Evolutionary conservation across 2,329 filamentous ascomycete species (phyloP).

Genomic region (Phoma herbarum): DNA sequence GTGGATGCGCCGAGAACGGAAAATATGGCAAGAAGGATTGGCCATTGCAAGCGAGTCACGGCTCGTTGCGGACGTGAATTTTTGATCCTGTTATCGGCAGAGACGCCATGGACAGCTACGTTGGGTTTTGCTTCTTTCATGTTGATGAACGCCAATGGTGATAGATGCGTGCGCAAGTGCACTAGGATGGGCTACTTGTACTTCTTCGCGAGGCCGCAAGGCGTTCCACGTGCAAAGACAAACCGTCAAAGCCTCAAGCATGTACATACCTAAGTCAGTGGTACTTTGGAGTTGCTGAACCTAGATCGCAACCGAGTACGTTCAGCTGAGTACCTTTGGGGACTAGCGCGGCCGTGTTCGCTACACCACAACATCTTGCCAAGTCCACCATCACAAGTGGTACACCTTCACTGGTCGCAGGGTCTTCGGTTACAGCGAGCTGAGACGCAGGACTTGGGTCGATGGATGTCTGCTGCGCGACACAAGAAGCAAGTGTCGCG

Average conservation of each 20-base stretch:
- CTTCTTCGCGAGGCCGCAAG: neutral
- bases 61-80: too few species aligned
- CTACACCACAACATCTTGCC: slow-evolving; percentile 1
- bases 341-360: slow-evolving; percentile 2
- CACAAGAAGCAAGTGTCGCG: neutral
- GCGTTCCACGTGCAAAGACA: neutral
- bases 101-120: neutral
- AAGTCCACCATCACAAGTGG: neutral
- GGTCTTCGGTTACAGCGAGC: neutral
- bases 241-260: neutral
- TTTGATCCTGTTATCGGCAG: neutral
- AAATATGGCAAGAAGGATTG: slow-evolving; percentile 2
- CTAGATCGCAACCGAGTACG: neutral
- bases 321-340: slow-evolving; percentile 1
- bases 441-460: neutral
- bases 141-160: neutral
- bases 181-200: neutral
- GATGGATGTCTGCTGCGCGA: neutral
- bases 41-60: slow-evolving; percentile 1
- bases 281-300: neutral
- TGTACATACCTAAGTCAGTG: slow-evolving; percentile 3
- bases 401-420: neutral
- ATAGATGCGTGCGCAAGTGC: neutral
- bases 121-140: slow-evolving; percentile 2
- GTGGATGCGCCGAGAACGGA: neutral